phyloP scores from a whole-genome alignment of 2,329 filamentous ascomycete species.

The Coniochaeta hoffmannii region DNA sequence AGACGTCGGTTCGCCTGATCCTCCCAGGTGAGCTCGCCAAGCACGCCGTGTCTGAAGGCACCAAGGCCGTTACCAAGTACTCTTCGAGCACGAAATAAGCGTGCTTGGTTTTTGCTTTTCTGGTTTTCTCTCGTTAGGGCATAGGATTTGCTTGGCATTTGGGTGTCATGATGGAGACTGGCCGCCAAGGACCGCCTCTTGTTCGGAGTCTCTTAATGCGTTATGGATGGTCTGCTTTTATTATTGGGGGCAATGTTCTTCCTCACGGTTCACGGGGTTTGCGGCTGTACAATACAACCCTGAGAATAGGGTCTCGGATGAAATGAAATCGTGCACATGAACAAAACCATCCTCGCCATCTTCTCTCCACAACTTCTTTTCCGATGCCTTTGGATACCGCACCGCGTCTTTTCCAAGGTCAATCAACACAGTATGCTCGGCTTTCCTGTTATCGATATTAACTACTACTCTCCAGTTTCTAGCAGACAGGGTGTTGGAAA shows the following conservation, averaged over 20 bases:
- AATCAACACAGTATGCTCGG: background rate
- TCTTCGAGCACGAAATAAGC: conserved; percentile 96
- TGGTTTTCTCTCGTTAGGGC: conserved; percentile 52
- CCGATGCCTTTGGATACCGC: background rate
- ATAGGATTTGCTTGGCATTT: conserved; percentile 48
- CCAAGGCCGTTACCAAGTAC: conserved; percentile 99
- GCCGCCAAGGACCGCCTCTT: conserved; percentile 26
- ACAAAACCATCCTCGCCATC: conserved; percentile 17
- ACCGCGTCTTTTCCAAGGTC: too few species aligned
- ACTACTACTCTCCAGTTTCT: too few species aligned
- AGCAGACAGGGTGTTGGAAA: too few species aligned
- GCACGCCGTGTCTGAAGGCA: conserved; percentile 98
- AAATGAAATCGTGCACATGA: conserved; percentile 57
- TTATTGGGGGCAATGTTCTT: conserved; percentile 59
- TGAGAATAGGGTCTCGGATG: conserved; percentile 54
- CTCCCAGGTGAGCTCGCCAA: conserved; percentile 98
- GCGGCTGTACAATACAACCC: conserved; percentile 64
- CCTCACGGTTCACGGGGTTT: conserved; percentile 57
- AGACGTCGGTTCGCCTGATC: conserved; percentile 97
- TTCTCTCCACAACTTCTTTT: background rate
- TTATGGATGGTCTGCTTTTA: conserved; percentile 58
- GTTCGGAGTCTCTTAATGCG: conserved; percentile 58
- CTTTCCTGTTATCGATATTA: too few species aligned
- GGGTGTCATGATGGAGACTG: conserved; percentile 51
- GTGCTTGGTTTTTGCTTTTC: conserved; percentile 35